phyloP scores from a whole-genome alignment of 1,139 yeast species.

The Scheffersomyces parashehatae region DNA sequence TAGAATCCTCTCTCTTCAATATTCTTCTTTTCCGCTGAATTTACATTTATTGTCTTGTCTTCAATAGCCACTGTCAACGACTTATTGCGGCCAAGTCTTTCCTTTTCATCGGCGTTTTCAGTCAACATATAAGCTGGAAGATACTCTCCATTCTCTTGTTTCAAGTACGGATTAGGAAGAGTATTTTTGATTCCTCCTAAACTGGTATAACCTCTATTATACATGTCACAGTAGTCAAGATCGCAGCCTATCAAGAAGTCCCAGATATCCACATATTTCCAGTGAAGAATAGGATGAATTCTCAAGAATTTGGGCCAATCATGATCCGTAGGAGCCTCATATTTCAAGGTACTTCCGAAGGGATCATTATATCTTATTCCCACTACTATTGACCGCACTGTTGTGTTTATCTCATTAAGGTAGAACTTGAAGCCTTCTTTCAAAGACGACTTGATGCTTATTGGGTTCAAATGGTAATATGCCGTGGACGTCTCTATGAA shows the following conservation, averaged over 20 bases:
- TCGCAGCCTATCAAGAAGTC: conserved; percentile 52
- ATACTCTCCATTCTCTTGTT: conserved; percentile 32
- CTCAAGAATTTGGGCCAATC: conserved; percentile 86
- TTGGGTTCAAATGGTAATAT: conserved; percentile 47
- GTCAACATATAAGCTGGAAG: conserved; percentile 66
- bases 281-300: conserved; percentile 78
- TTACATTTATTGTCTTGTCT: background rate
- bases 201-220: conserved; percentile 80
- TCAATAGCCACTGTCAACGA: background rate
- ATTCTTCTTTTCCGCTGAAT: too few species aligned
- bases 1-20: too few species aligned
- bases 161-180: conserved; percentile 61
- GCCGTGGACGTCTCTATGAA: conserved; percentile 47
- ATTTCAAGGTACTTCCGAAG: conserved; percentile 54
- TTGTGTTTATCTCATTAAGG: conserved; percentile 41
- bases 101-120: conserved; percentile 62
- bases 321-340: conserved; percentile 70
- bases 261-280: conserved; percentile 84
- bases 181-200: conserved; percentile 76
- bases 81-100: conserved; percentile 31
- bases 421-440: conserved; percentile 67
- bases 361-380: conserved; percentile 87
- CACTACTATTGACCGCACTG: conserved; percentile 66
- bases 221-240: conserved; percentile 64
- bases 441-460: conserved; percentile 49